Base-by-base conservation (phyloP, 83 land plant genomes). In the Picea abies region DNA sequence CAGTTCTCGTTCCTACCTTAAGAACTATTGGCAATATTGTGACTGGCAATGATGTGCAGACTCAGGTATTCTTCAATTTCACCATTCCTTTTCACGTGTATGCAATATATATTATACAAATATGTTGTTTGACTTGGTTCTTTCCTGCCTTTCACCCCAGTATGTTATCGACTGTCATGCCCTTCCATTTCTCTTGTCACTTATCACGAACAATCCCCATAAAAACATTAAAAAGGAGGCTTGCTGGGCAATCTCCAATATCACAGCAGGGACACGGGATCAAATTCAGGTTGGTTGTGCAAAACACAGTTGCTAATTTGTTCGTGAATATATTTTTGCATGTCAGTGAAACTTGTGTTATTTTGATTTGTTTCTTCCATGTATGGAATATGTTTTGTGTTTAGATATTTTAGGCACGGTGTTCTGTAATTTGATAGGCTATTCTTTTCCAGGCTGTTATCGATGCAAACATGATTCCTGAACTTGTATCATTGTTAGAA, bases 21-120 rank as follows among this genome's bases (percentile, higher is more conserved):
- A 84, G 91, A 15, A 85, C 89, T 52, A 85, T 89, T 80, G 91
- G 91, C 25, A 89, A 89, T 72, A 87, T 89, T 85, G 89, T 85
- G 2, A 89, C 91, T 68, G 91, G 91, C 5, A 87, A 87, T 83
- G 90, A 90, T 81, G 63, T 65, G 25, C 91, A 90, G 72, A 90
- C 91, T 83, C 89, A 90, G 91, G 91, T 89, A 84, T 37, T 44
- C 37, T 19, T 25, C 15, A 23, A 15, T 26, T n/a, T 25, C 61
- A 41, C 25, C 11, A 23, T 22, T 52, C 22, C 5, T 32, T 20
- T 76, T 35, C 26, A 49, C 25, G 62, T 49, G 9, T 37, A 44
- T 47, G 58, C 20, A 26, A 23, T 23, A 12, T 56, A 52, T 9
- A 26, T 52, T 35, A n/a, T 76, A 14, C 22, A 25, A 35, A 12